phyloP scores from a whole-genome alignment of 73 alveolate genomes.

The Breviolum minutum region DNA sequence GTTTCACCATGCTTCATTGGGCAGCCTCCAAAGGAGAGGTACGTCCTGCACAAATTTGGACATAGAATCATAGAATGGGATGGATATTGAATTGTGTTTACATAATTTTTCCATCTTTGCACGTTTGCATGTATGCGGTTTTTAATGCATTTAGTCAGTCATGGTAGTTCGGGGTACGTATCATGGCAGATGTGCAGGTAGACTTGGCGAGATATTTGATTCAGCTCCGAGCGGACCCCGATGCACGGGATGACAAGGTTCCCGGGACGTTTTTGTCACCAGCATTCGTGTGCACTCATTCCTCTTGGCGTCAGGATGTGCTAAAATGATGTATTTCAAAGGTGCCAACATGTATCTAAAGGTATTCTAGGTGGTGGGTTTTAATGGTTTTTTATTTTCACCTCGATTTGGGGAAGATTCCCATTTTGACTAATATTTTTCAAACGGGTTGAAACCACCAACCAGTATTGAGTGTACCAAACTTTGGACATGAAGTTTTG shows the following conservation, averaged over 20 bases:
- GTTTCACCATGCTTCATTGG: conserved; percentile 71
- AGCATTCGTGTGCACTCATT: background rate
- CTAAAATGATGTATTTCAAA: too few relatives aligned
- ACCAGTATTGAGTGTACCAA: too few relatives aligned
- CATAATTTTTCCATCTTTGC: too few relatives aligned
- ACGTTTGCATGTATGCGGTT: background rate
- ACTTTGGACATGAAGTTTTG: too few relatives aligned
- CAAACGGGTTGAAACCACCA: too few relatives aligned
- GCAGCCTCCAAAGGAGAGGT: conserved; percentile 72
- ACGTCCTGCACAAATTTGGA: background rate
- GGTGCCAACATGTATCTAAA: too few relatives aligned
- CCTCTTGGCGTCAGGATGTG: too few relatives aligned
- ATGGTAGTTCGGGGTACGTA: too few relatives aligned
- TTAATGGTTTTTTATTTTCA: too few relatives aligned
- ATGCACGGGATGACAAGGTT: conserved; percentile 44
- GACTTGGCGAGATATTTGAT: conserved; percentile 29
- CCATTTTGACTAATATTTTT: too few relatives aligned
- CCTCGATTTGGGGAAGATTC: too few relatives aligned
- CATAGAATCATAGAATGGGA: background rate
- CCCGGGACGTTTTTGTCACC: background rate
- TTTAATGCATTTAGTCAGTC: background rate
- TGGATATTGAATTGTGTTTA: background rate
- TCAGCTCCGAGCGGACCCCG: conserved; percentile 68
- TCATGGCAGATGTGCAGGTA: background rate
- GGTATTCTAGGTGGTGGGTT: too few relatives aligned